Percentiles rank a stretch among this genome's conserved stretches.
Evolutionary conservation across 768 basidiomycete genomes (phyloP).

Genomic region (Exsudoporus frostii): DNA sequence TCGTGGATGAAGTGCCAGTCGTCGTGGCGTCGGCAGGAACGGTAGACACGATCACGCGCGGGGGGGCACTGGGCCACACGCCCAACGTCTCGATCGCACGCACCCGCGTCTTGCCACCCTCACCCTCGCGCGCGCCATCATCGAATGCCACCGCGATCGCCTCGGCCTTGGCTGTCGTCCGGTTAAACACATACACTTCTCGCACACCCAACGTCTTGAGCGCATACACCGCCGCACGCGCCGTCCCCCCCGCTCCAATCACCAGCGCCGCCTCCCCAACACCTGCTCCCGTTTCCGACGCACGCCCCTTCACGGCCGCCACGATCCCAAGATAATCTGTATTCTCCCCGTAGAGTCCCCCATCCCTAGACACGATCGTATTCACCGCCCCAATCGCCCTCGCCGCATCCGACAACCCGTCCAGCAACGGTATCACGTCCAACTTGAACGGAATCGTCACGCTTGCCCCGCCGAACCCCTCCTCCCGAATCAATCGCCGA

Average conservation of each 20-base stretch:
- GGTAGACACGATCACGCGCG: constrained; percentile 82
- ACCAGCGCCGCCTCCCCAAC: constrained; percentile 56
- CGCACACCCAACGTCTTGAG: constrained; percentile 64
- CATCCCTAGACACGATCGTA: constrained; percentile 60
- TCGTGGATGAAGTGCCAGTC: constrained; percentile 7
- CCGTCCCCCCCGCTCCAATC: constrained; percentile 94
- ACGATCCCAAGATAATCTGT: constrained; percentile 94
- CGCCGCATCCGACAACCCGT: constrained; percentile 77
- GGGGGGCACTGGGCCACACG: constrained; percentile 49
- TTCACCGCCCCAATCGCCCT: constrained; percentile 92
- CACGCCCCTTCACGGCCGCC: constrained; percentile 45
- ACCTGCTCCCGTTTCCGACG: constrained; percentile 32
- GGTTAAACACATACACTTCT: constrained; percentile 83
- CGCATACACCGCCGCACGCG: constrained; percentile 92
- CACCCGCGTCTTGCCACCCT: constrained; percentile 42
- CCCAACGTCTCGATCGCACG: constrained; percentile 58
- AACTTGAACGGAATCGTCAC: constrained; percentile 97
- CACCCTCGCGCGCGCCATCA: constrained; percentile 4
- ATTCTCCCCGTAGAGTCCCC: constrained; percentile 82
- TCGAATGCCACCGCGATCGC: constrained; percentile 64
- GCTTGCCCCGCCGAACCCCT: constrained; percentile 90
- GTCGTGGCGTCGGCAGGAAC: constrained; percentile 72
- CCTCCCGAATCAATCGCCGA: constrained; percentile 54
- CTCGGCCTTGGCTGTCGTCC: constrained; percentile 72
- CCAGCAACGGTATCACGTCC: constrained; percentile 81